These are phyloP conservation scores for Bipolaris victoriae DNA, from an alignment of 2,329 filamentous ascomycete species.

Conservation along the genomic window DNA sequence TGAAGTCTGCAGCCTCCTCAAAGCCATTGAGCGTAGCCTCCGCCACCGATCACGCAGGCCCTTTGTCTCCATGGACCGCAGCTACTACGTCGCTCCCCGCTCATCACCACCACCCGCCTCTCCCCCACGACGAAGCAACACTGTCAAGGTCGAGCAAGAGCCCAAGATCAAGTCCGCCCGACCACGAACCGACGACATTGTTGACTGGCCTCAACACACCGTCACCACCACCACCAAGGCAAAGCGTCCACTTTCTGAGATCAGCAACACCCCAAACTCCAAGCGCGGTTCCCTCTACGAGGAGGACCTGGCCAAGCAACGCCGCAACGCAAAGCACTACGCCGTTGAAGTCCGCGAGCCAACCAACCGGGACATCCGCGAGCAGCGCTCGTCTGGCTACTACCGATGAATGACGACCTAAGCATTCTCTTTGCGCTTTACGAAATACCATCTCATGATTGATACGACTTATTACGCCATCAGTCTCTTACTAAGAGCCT, in stretches of 20 bases:
- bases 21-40: conserved; percentile 50
- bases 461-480: conserved; percentile 9
- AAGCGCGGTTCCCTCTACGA: conserved; percentile 53
- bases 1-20: conserved; percentile 50
- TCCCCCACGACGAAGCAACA: conserved; percentile 33
- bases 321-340: conserved; percentile 47
- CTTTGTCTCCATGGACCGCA: conserved; percentile 53
- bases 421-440: conserved; percentile 20
- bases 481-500: conserved; percentile 12
- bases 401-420: conserved; percentile 42
- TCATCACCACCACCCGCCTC: conserved; percentile 26
- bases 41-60: conserved; percentile 45
- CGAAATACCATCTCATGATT: conserved; percentile 4
- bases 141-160: conserved; percentile 44
- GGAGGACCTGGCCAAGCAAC: conserved; percentile 46
- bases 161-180: conserved; percentile 36
- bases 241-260: conserved; percentile 36
- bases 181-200: conserved; percentile 46
- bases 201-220: conserved; percentile 43
- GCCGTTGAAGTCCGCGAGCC: conserved; percentile 52
- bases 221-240: conserved; percentile 13
- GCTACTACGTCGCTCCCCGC: conserved; percentile 52
- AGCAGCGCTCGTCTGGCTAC: conserved; percentile 49
- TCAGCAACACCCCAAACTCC: conserved; percentile 38
- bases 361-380: conserved; percentile 43